phyloP scores from a whole-genome alignment of 2,329 filamentous ascomycete genomes.

The Dactylonectria estremocensis region DNA sequence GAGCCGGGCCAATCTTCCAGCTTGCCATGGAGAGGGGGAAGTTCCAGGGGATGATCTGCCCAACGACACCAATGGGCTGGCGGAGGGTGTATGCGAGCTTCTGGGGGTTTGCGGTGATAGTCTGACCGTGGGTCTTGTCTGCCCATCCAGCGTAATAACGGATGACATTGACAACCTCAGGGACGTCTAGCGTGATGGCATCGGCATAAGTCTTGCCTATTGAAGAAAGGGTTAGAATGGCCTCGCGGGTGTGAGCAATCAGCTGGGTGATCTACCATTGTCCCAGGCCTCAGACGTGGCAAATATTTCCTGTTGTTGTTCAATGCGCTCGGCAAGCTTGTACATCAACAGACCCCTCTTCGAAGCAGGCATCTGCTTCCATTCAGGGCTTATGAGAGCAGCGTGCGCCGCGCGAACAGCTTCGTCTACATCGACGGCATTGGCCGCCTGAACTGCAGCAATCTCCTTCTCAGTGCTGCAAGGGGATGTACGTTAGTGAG shows the following conservation, averaged over 20 bases:
- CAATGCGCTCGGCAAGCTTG: constrained; percentile 74
- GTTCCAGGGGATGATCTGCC: constrained; percentile 90
- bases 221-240: constrained; percentile 7
- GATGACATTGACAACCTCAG: constrained; percentile 55
- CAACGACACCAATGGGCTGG: constrained; percentile 75
- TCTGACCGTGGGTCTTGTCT: constrained; percentile 88
- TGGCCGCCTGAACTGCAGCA: constrained; percentile 48
- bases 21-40: constrained; percentile 83
- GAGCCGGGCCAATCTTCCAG: constrained; percentile 84
- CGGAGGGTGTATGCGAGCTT: constrained; percentile 84
- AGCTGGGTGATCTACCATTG: constrained; percentile 36
- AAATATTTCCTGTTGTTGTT: constrained; percentile 69
- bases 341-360: constrained; percentile 78
- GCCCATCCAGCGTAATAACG: constrained; percentile 78
- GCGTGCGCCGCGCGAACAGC: constrained; percentile 67
- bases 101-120: constrained; percentile 80
- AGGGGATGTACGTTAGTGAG: constrained; percentile 15
- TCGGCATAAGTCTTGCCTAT: constrained; percentile 74
- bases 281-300: constrained; percentile 80
- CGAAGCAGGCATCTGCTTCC: constrained; percentile 76
- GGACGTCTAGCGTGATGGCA: constrained; percentile 73
- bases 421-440: constrained; percentile 49
- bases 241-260: constrained; percentile 55
- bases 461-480: constrained; percentile 50
- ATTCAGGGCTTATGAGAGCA: constrained; percentile 76